These are phyloP conservation scores for Orbilia javanica DNA, from an alignment of 2,329 filamentous ascomycete species.

Conservation along the genomic window DNA sequence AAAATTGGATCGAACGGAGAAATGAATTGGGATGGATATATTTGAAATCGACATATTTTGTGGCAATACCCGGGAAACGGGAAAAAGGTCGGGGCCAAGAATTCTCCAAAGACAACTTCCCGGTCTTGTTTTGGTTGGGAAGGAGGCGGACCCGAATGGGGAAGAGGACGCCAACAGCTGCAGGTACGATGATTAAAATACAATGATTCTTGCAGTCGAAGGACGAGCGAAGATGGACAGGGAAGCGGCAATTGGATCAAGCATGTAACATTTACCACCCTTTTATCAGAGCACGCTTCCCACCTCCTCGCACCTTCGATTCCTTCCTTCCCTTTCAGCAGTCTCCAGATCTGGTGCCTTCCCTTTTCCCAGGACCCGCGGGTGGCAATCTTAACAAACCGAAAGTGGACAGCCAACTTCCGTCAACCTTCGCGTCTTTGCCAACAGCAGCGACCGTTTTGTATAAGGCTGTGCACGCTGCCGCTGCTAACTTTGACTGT, in stretches of 20 bases:
- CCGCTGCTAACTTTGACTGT: not conserved
- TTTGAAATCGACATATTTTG: too few relatives aligned
- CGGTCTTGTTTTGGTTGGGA: not conserved
- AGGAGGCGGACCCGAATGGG: not conserved
- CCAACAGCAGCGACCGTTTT: conserved; percentile 1
- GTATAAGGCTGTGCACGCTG: conserved; percentile 17
- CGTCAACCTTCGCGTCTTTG: conserved; percentile 9
- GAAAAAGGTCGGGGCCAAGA: conserved; percentile 2
- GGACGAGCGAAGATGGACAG: not conserved
- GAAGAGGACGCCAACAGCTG: not conserved
- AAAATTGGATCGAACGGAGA: not conserved
- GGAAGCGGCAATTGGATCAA: conserved; percentile 10
- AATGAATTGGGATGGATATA: not conserved
- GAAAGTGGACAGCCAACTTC: not conserved
- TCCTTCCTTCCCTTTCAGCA: conserved; percentile 6
- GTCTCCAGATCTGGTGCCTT: conserved; percentile 16
- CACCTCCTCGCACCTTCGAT: not conserved
- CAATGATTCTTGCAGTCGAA: not conserved
- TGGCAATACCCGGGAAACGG: not conserved
- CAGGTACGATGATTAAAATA: conserved; percentile 2
- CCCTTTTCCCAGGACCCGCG: too few relatives aligned
- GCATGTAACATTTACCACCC: conserved; percentile 14
- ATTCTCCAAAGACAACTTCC: too few relatives aligned
- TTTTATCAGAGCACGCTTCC: not conserved
- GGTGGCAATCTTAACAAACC: too few relatives aligned